Evolutionary conservation across 2,329 filamentous ascomycete species (phyloP).

Genomic region (Coniochaeta sp.): DNA sequence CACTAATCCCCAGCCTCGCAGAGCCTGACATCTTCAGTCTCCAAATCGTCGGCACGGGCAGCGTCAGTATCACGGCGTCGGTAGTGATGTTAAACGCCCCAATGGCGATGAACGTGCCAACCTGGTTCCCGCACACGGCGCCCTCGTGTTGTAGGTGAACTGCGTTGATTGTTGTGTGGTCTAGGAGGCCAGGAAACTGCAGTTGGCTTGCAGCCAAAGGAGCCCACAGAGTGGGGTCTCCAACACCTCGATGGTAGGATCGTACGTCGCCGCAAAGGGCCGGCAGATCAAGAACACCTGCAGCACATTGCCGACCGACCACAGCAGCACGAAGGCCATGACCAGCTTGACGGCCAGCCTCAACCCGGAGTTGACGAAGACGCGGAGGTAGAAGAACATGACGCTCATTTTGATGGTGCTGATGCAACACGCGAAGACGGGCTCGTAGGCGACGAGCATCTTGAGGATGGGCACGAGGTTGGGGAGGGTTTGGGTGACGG

Average conservation of each 20-base stretch:
- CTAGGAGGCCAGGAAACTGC: too few relatives aligned
- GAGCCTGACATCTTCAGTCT: slow-evolving; percentile 25
- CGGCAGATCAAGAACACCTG: slow-evolving; percentile 23
- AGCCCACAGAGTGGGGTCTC: too few relatives aligned
- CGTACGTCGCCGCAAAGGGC: slow-evolving; percentile 17
- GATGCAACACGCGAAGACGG: slow-evolving; percentile 27
- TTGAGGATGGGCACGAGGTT: slow-evolving; percentile 19
- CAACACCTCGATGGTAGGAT: slow-evolving; percentile 10
- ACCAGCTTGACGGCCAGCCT: slow-evolving; percentile 20
- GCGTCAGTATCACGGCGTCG: slow-evolving; percentile 28
- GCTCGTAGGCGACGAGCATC: slow-evolving; percentile 29
- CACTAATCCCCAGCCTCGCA: slow-evolving; percentile 29
- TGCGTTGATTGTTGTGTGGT: too few relatives aligned
- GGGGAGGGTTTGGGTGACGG: slow-evolving; percentile 12
- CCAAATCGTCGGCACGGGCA: slow-evolving; percentile 32
- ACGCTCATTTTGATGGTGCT: slow-evolving; percentile 32
- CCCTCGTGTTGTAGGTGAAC: too few relatives aligned
- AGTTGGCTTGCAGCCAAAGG: too few relatives aligned
- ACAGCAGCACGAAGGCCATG: slow-evolving; percentile 17
- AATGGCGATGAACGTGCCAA: slow-evolving; percentile 27
- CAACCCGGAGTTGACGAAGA: slow-evolving; percentile 26
- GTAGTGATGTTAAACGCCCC: slow-evolving; percentile 29
- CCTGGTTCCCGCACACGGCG: slow-evolving; percentile 25
- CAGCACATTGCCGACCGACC: slow-evolving; percentile 18
- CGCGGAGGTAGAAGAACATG: slow-evolving; percentile 33